phyloP scores from a whole-genome alignment of 345 rosid species.

The Arabidopsis arenosa region DNA sequence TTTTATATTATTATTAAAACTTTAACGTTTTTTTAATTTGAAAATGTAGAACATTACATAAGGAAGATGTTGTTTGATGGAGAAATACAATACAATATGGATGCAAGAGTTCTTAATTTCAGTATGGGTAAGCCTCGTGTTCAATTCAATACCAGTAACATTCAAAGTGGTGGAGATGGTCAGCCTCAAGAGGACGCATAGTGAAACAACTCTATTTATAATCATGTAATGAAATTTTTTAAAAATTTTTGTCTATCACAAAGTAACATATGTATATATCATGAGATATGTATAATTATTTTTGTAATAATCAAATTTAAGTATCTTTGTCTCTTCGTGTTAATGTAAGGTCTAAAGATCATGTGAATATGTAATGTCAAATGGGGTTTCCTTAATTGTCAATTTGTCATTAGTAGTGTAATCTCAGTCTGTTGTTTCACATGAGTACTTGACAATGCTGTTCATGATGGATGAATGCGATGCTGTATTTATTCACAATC shows the following conservation, averaged over 20 bases:
- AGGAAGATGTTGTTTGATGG: constrained; percentile 86
- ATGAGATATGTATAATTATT: neutral
- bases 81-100: constrained; percentile 89
- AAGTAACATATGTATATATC: neutral
- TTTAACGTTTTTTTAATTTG: too few species aligned
- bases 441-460: too few species aligned
- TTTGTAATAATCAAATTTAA: neutral
- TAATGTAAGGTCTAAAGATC: neutral
- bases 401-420: too few species aligned
- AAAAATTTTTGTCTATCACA: neutral
- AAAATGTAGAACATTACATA: constrained; percentile 75
- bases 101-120: constrained; percentile 77
- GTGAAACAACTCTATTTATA: constrained; percentile 12
- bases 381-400: too few species aligned
- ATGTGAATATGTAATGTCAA: neutral
- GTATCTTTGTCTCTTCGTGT: neutral
- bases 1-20: too few species aligned
- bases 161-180: constrained; percentile 48
- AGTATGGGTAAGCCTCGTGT: constrained; percentile 90
- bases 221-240: constrained; percentile 9
- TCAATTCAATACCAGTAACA: constrained; percentile 52
- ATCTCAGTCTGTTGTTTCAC: too few species aligned
- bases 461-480: too few species aligned
- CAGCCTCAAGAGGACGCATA: constrained; percentile 34
- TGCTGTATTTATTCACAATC: neutral